Evolutionary conservation across 768 basidiomycete genomes (phyloP), one percentile per base, ranked within the genome.

Genomic region (Ramaria sp.): DNA sequence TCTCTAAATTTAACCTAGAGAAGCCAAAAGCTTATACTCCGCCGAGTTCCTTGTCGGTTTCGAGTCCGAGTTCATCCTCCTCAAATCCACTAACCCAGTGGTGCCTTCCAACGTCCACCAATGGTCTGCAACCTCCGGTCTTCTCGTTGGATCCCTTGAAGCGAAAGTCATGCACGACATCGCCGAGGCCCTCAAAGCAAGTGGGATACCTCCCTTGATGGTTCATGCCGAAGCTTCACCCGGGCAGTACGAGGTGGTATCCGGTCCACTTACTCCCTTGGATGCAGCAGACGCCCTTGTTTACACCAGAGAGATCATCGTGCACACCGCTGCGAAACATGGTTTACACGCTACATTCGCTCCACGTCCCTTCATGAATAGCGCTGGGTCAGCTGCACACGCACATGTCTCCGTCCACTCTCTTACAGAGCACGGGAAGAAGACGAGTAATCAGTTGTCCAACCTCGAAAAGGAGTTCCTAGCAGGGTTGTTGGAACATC

Each of bases 191-290:
- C 65, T 88, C 3, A 62, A 70, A 49, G 61, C 47, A 0, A 74
- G 77, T 3, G 78, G 76, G 0, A 76, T 88, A 7, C 80, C 81
- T 63, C 67, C 88, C 4, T 74, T 83, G 65, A 79, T 84, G 79
- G 80, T 80, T 59, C 86, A 87, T 58, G 65, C 80, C 0, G 86
- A 88, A 67, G 80, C 76, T 6, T 85, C 83, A 1, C 84, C 84
- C 3, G 85, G 86, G 17, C 84, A 84, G 74, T 88, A 81, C 56
- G 86, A 88, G 67, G 65, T 88, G 15, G 74, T 84, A 31, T 83
- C 84, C 1, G 84, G 82, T 0, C 84, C 86, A 6, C 64, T 87
- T 42, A 60, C 75, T 7, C 85, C 86, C 1, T 66, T 88, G 9
- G 73, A 82, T 51, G 81, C 85, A 0, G 83, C 78, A 0, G 86